These are phyloP conservation scores for Scedosporium aurantiacum DNA, from an alignment of 2,329 filamentous ascomycete species.

Conservation along the genomic window DNA sequence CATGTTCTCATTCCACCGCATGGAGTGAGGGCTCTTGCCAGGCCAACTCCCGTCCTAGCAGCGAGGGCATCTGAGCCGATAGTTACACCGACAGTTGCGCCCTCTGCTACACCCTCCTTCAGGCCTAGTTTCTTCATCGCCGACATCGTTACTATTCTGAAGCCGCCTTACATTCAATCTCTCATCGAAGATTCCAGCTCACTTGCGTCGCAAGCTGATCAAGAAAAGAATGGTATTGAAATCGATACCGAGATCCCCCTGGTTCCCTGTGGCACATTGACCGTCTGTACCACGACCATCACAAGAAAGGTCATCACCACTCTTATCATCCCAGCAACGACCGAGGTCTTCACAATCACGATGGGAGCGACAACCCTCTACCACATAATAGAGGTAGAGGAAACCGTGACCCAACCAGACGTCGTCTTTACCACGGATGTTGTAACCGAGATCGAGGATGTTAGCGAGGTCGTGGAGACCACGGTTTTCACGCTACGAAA, in stretches of 20 bases:
- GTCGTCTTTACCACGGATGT: not conserved
- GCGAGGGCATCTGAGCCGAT: not conserved
- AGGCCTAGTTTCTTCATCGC: not conserved
- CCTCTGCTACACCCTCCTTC: not conserved
- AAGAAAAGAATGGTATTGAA: not conserved
- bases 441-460: not conserved
- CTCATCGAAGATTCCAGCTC: not conserved
- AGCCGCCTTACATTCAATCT: conserved; percentile 3
- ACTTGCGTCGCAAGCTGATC: not conserved
- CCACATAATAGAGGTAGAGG: not conserved
- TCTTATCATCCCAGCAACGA: not conserved
- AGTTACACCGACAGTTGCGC: not conserved
- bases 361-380: not conserved
- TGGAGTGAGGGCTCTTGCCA: not conserved
- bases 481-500: not conserved
- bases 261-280: conserved; percentile 3
- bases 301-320: not conserved
- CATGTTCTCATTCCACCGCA: too few species aligned
- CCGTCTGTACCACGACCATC: conserved; percentile 1
- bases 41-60: not conserved
- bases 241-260: not conserved
- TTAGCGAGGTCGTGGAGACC: not conserved
- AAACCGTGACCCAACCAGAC: not conserved
- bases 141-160: conserved; percentile 6
- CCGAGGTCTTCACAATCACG: not conserved